A percentile compares a stretch with the other conserved stretches of the same genome.
These are phyloP conservation scores for Begonia masoniana DNA, from an alignment of 306 rosid genomes.

Conservation along the genomic window DNA sequence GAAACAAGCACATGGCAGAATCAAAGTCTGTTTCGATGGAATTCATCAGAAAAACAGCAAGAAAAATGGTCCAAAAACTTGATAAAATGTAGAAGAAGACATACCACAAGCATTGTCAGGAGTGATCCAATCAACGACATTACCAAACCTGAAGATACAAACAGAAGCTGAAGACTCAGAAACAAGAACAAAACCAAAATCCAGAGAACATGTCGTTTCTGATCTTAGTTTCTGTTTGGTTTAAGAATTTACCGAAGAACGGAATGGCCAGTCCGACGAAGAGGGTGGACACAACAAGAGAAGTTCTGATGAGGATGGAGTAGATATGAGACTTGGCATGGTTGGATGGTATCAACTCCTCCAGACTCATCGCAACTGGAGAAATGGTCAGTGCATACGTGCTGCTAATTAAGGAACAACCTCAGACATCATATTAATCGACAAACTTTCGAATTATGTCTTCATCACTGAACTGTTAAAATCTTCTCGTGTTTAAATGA, in stretches of 20 bases:
- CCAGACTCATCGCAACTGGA: constrained; percentile 94
- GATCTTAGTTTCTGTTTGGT: background rate
- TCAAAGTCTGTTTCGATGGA: constrained; percentile 54
- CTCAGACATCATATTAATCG: background rate
- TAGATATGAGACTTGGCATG: constrained; percentile 49
- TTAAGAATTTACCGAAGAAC: constrained; percentile 68
- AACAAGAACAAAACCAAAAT: background rate
- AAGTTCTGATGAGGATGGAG: constrained; percentile 68
- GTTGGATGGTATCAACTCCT: constrained; percentile 81
- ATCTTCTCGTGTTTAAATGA: too few relatives aligned
- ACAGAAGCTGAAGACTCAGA: background rate
- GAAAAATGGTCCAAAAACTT: constrained; percentile 3
- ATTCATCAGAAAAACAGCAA: background rate
- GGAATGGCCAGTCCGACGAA: constrained; percentile 70
- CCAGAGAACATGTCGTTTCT: background rate
- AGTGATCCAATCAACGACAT: constrained; percentile 91
- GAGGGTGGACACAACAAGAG: constrained; percentile 69
- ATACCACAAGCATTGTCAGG: constrained; percentile 94
- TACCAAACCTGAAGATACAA: constrained; percentile 47
- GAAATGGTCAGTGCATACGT: constrained; percentile 94
- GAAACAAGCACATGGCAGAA: constrained; percentile 85
- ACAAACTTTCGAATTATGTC: too few relatives aligned
- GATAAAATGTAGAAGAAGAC: constrained; percentile 14
- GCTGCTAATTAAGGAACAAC: constrained; percentile 43
- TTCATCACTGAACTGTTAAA: too few relatives aligned